Evolutionary conservation across 2,329 filamentous ascomycete species (phyloP), one percentile per base, ranked within the genome.

Genomic region (Botrytis deweyae): DNA sequence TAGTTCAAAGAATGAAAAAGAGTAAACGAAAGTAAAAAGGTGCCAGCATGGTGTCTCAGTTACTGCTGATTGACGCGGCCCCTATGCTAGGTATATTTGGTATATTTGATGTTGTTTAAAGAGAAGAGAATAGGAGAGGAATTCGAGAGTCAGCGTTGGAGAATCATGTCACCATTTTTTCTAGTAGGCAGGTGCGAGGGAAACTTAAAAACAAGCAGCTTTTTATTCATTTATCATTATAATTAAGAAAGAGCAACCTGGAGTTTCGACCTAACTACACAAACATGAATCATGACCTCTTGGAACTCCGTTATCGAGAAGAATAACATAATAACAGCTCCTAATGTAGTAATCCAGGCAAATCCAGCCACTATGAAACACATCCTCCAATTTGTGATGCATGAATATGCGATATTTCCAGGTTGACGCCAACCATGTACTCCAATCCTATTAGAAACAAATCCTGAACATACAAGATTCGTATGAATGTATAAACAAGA

Each of bases 161-260:
- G 38, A 29, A 36, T 71, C 5, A 59, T 25, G 18, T 36, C n/a
- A 25, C 16, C 16, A 10, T n/a, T 29, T 46, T 42, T 36, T 38
- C 22, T 16, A 12, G 20, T 18, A 29, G 44, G 59, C 29, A 71
- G n/a, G 33, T 22, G 29, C 40, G 44, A 65, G 18, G 14, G 16
- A 33, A 38, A 65, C 49, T 42, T 33, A 3, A 52, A 58, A 68
- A 72, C 42, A 68, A 12, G 36, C 44, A 67, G 10, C 52, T 42
- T 72, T 67, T 66, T 67, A 58, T 72, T 72, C 70, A 72, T 72
- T 72, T 58, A 40, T 72, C 70, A 38, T 72, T 72, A 72, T 72
- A 72, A 67, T 44, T 72, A 72, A 65, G 69, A 58, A 72, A 55
- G 62, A 67, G 61, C 46, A 72, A 58, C 49, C 70, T 59, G 33